phyloP scores from a whole-genome alignment of 2,329 filamentous ascomycete species.

The Aspergillus quadricinctus region DNA sequence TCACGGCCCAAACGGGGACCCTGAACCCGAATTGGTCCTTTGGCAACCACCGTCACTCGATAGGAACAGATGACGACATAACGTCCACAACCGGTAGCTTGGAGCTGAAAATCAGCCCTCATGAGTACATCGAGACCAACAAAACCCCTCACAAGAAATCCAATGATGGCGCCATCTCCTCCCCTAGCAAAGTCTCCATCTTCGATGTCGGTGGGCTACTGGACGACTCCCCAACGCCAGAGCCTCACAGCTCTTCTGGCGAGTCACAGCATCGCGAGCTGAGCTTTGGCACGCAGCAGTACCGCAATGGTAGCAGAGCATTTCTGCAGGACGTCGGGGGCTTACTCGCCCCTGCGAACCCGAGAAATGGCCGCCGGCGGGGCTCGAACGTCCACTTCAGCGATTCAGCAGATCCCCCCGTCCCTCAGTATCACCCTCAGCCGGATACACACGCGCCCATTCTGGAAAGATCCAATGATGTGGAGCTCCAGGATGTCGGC shows the following conservation, averaged over 20 bases:
- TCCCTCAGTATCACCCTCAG: conserved; percentile 19
- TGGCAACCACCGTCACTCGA: conserved; percentile 10
- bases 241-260: conserved; percentile 2
- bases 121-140: conserved; percentile 31
- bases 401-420: conserved; percentile 9
- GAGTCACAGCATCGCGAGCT: not conserved
- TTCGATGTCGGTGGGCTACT: conserved; percentile 80
- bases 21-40: conserved; percentile 34
- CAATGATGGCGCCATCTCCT: conserved; percentile 37
- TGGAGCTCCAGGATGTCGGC: conserved; percentile 42
- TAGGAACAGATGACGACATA: conserved; percentile 24
- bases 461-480: conserved; percentile 17
- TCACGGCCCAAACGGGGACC: conserved; percentile 22
- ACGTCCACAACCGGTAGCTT: conserved; percentile 28
- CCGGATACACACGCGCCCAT: conserved; percentile 12
- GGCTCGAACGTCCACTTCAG: conserved; percentile 16
- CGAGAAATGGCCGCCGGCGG: conserved; percentile 7
- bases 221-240: conserved; percentile 35
- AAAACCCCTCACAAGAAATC: conserved; percentile 26
- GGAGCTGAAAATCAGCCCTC: conserved; percentile 30
- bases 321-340: conserved; percentile 35
- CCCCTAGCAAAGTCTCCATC: conserved; percentile 65
- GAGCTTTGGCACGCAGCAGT: conserved; percentile 4
- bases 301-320: conserved; percentile 23
- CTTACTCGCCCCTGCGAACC: conserved; percentile 15